Evolutionary conservation across 768 basidiomycete genomes (phyloP), one percentile per base, ranked within the genome.

Genomic region (Macrolepiota albuminosa): DNA sequence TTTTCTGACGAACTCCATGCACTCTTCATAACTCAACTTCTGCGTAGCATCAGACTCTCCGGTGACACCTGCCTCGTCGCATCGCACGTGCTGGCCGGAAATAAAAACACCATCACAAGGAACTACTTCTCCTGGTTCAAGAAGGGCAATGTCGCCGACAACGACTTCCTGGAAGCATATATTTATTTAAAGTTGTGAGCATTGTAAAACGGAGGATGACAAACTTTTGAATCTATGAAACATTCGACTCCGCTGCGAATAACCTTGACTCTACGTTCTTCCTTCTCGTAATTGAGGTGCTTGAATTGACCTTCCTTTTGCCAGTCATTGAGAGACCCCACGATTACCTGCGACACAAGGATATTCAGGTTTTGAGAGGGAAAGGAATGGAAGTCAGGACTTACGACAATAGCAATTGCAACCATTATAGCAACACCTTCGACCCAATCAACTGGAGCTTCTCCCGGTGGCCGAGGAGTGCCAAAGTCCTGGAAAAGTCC

Each of bases 241-340:
- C 78, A 81, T 63, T 94, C 91, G 11, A 77, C 70, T 36, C 86
- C 87, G 57, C 82, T 76, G 13, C 94, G 86, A 61, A 93, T 87
- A 54, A 89, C 87, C 72, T 94, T 94, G 66, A 94, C 86, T 6
- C 82, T 84, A 31, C 97, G 90, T 65, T 96, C 97, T 58, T 98
- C 96, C 73, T 96, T 96, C 74, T 95, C 90, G 66, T 90, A 91
- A 68, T 98, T 98, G 45, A 99, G 82, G 21, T 78, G 80, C 67
- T 88, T 86, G 78, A 99, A 99, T 74, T 98, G 97, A 2, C 87
- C 86, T 72, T 99, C 97, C 73, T 98, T 98, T 73, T 98, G 95
- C 89, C 92, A 99, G 73, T 99, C 97, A 68, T 98, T 98, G 47
- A 98, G 65, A 13, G 95, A 94, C 34, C 96, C 96, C 58, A 99